Base-by-base conservation (phyloP, 371 early-diverging fungal species). In the Mucor plumbeus region DNA sequence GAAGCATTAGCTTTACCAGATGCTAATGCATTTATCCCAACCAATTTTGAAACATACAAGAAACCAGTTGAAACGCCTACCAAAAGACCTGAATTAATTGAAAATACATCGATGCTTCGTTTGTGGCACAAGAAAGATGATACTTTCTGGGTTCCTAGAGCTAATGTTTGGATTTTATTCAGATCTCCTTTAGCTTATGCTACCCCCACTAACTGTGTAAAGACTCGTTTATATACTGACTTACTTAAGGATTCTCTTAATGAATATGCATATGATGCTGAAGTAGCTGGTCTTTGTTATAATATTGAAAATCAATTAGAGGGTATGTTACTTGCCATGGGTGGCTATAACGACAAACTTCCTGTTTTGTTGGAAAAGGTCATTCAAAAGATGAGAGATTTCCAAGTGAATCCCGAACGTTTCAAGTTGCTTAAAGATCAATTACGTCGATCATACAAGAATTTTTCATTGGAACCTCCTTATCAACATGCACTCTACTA, bases 41-140 rank as follows among this genome's bases (percentile, higher is more conserved):
- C 81, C 50, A 81, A 87, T 43, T 89, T 89, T 70, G 88, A 88
- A 55, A 84, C 85, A 0, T 70, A 86, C 67, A 86, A 89, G 63
- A 68, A 77, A 19, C 64, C 72, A 17, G 77, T 80, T 59, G 35
- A 67, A 57, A 56, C 73, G 59, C 67, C 84, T 60, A 19, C 59
- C 43, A 61, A 80, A 58, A 15, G 79, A 14, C 91, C 91, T 17
- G 64, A 76, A 14, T 76, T 92, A 48, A 81, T 93, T 50, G 75
- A 76, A 54, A 92, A 95, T 17, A 85, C 86, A 17, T 79, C 87
- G 31, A 62, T 88, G 13, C 70, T 81, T 21, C 88, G 95, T 35
- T 67, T 97, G 68, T 98, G 98, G 98, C 90, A 94, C 76, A 95
- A 96, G 81, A 92, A 92, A 73, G 97, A 97, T 71, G 96, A 97